Evolutionary conservation across 1,284 basidiomycete genomes (phyloP), one percentile per base, ranked within the genome.

Genomic region (Naganishia cerealis): DNA sequence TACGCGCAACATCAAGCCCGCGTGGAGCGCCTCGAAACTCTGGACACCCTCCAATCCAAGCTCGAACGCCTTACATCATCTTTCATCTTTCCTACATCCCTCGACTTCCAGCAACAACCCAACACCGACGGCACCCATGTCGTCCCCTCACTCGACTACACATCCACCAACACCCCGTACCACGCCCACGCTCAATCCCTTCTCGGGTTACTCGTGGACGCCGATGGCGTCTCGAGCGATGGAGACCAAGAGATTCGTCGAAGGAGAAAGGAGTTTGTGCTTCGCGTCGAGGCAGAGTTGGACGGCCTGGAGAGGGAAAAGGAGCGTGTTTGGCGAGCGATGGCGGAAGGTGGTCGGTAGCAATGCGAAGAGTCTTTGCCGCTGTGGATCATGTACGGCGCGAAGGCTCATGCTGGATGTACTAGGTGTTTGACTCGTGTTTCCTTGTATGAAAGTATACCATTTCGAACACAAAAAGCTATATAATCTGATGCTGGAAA

Each of bases 181-280:
- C 82, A 84, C 39, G 82, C 79, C 67, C 85, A 85, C 74, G 85
- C 86, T 67, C 83, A 86, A 65, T 81, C 82, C 21, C 78, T 89
- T 66, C 83, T 84, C 65, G 82, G 82, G 40, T 74, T 90, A 4
- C 79, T 90, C 43, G 82, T 84, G 42, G 81, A 82, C 67, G 81
- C 89, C 16, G 88, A 90, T 70, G 84, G 82, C 0, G 83, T 89
- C 2, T 85, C 88, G 72, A 88, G 86, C 72, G 83, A 83, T 72
- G 88, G 88, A 0, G 82, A 85, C 65, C 74, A 79, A 57, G 76
- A 77, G 9, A 83, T 90, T 10, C 81, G 88, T 29, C 81, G 81
- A 21, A 80, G 77, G 65, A 78, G 88, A 63, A 83, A 85, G 74
- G 80, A 78, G 16, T 83, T 87, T 15, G 87, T 88, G 46, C 81